These are phyloP conservation scores for Phytophthora europaea DNA, from an alignment of 352 stramenopile genomes.

Conservation along the genomic window DNA sequence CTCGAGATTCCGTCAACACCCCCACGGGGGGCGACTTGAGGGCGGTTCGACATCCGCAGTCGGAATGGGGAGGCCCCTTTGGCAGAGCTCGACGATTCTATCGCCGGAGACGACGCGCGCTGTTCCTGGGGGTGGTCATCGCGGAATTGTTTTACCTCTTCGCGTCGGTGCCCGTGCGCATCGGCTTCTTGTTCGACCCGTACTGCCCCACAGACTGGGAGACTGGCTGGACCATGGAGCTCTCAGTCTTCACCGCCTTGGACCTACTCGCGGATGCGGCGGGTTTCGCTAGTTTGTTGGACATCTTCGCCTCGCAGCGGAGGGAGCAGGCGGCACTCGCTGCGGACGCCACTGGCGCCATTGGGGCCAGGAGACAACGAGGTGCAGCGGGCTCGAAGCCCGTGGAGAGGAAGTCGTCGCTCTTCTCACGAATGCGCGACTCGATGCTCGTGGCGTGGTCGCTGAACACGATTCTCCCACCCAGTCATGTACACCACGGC, in stretches of 20 bases:
- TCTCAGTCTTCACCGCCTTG: constrained; percentile 58
- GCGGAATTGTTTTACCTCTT: constrained; percentile 62
- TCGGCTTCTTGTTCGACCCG: constrained; percentile 79
- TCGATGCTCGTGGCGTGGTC: constrained; percentile 63
- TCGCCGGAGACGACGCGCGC: constrained; percentile 18
- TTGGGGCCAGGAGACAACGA: constrained; percentile 25
- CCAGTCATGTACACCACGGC: constrained; percentile 29
- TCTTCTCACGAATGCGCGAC: constrained; percentile 39
- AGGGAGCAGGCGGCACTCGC: constrained; percentile 52
- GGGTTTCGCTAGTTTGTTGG: constrained; percentile 51
- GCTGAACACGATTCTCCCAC: constrained; percentile 71
- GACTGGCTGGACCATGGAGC: constrained; percentile 49
- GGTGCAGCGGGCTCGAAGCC: constrained; percentile 11
- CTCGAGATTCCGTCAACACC: constrained; percentile 7
- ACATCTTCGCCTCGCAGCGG: constrained; percentile 59
- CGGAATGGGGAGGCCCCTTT: not conserved
- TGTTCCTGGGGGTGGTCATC: constrained; percentile 42
- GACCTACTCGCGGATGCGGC: constrained; percentile 65
- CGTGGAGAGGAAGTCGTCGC: constrained; percentile 10
- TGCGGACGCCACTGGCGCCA: constrained; percentile 26
- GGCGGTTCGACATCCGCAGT: not conserved
- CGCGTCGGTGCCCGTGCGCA: constrained; percentile 64
- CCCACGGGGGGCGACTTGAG: not conserved
- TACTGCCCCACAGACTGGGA: constrained; percentile 29
- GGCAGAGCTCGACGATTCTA: constrained; percentile 26